Base-by-base conservation (phyloP, 1,139 yeast genomes). In the Yamadazyma dushanensis region DNA sequence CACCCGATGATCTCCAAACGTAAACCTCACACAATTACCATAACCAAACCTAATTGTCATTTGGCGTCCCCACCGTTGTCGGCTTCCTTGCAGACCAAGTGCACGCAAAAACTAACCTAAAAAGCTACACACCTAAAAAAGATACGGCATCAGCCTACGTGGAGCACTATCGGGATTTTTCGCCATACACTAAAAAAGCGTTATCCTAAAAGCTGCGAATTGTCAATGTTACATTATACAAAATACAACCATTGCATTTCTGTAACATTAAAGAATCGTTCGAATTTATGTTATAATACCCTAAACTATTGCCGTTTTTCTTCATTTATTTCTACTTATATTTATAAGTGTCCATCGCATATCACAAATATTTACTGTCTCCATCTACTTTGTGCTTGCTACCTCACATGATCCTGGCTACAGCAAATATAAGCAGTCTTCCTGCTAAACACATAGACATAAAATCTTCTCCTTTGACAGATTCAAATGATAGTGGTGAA, bases 401-500 rank as follows among this genome's bases (percentile, higher is more conserved):
- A 9, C 8, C n/a, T 21, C n/a, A 21, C 7, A 26, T 26, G 29
- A 26, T 17, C 6, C 29, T 9, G 21, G 15, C 29, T 26, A 7
- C 19, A 9, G 29, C 9, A 9, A 24, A 24, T 14, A 5, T 24
- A 11, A 16, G 13, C 16, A 9, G 16, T 24, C 16, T 13, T 13
- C 8, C 13, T 11, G 20, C 11, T 9, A 16, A 26, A 16, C 20
- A 22, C 15, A 21, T 29, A 6, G 34, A 31, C 18, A 16, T 13
- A 3, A 31, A 25, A 17, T 11, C 28, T 9, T 31, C 34, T 5
- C 29, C 29, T 11, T 17, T 25, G 18, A 24, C 29, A 3, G 34
- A 31, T 10, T 16, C 34, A 7, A 31, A 31, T 13, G 34, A 31
- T 7, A 18, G 11, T 5, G 5, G 11, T 6, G 38, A 37, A 15